Base-by-base conservation (phyloP, 2,329 filamentous ascomycete species). In the Apiospora kogelbergensis region DNA sequence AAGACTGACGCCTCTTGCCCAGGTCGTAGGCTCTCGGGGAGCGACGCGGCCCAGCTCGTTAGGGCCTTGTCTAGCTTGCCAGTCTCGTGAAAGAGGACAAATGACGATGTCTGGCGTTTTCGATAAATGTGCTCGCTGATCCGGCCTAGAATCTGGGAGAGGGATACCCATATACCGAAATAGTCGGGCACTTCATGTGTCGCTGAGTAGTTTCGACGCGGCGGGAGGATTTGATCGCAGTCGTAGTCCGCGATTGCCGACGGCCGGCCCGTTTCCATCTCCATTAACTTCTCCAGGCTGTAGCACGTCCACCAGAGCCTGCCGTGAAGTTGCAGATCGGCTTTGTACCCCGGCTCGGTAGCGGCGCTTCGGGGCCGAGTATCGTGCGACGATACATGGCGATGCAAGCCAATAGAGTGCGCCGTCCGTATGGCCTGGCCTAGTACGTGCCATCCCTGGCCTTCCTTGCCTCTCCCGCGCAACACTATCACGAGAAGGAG, bases 361-460 rank as follows among this genome's bases (percentile, higher is more conserved):
- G 53, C 13, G 2, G 41, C 45, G 6, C 10, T 22, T 6, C 26
- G 33, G 37, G 45, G 45, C 33, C 57, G 37, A 37, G 67, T 40
- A n/a, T 46, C 41, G 40, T 60, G 30, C 9, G 53, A 37, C 44
- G 44, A 42, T 24, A 65, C 20, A 13, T 65, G 63, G 2, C 71
- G 63, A 40, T 76, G 75, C 7, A 76, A 72, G 22, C 75, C 75
- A 15, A 76, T 71, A 0, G 74, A 76, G 26, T 75, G 73, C 5
- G 75, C 74, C 5, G 73, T 73, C 6, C 75, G 70, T 33, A 76
- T 70, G 0, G 74, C 73, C 33, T 75, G 74, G 0, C 74, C 75
- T 13, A 72, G 65, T 1, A 74, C 68, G n/a, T 76, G 74, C 74
- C 74, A 76, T 3, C 72, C 71, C 65, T 75, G 74, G 0, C 74